A percentile compares a stretch with the other conserved stretches of the same genome.
Evolutionary conservation across 2,329 filamentous ascomycete species (phyloP).

Genomic region (Cladophialophora carrionii): DNA sequence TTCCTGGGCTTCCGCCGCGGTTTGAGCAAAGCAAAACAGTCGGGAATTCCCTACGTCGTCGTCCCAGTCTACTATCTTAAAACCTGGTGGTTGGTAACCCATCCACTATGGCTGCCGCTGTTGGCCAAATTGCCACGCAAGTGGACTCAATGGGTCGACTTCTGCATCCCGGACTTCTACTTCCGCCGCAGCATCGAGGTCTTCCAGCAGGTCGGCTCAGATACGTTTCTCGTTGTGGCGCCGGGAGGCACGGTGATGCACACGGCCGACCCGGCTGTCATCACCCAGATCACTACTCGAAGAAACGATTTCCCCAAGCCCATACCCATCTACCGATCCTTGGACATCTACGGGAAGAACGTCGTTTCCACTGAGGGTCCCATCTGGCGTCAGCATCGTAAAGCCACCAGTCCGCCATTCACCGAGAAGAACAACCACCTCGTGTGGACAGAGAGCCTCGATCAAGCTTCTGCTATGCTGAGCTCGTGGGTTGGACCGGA

Average conservation of each 20-base stretch:
- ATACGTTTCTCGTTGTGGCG: conserved; percentile 67
- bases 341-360: conserved; percentile 72
- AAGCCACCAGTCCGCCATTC: conserved; percentile 71
- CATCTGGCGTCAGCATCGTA: conserved; percentile 73
- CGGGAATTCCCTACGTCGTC: conserved; percentile 40
- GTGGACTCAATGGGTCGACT: conserved; percentile 53
- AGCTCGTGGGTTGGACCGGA: conserved; percentile 58
- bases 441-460: conserved; percentile 65
- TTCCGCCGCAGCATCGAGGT: conserved; percentile 46
- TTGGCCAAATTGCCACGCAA: conserved; percentile 48
- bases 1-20: conserved; percentile 34
- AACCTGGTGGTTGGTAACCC: conserved; percentile 52
- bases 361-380: conserved; percentile 70
- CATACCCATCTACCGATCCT: conserved; percentile 60
- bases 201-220: conserved; percentile 61
- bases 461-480: conserved; percentile 67
- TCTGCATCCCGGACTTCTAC: conserved; percentile 37
- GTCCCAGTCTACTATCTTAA: conserved; percentile 45
- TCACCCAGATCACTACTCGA: conserved; percentile 66
- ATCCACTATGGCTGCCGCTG: conserved; percentile 51
- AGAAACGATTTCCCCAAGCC: conserved; percentile 74
- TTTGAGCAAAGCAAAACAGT: conserved; percentile 38
- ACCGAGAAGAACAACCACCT: conserved; percentile 74
- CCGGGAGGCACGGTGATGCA: conserved; percentile 59
- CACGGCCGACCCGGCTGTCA: conserved; percentile 66